A percentile compares a stretch with the other conserved stretches of the same genome.
Evolutionary conservation across 768 basidiomycete species (phyloP).

Genomic region (Termitomyces heimii): DNA sequence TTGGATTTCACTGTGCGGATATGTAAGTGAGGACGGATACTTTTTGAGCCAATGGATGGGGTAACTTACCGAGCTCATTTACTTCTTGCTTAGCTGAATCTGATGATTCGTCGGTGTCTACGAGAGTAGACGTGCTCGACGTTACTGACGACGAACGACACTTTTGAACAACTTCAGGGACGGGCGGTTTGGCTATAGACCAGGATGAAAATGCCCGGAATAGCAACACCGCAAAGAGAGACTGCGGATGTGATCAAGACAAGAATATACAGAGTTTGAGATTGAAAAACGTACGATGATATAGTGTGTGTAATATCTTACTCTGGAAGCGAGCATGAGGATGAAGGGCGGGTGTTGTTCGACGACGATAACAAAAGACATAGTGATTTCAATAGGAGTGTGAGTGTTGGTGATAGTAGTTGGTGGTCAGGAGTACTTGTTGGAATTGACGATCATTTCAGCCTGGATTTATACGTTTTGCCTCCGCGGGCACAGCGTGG

Average conservation of each 20-base stretch:
- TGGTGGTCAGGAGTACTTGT: too few species aligned
- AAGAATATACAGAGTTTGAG: not conserved
- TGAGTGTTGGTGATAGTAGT: too few species aligned
- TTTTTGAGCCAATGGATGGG: too few species aligned
- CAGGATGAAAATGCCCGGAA: not conserved
- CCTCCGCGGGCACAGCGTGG: conserved; percentile 1
- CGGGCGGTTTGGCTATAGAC: not conserved
- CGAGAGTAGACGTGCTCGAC: not conserved
- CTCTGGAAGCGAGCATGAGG: not conserved
- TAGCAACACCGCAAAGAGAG: not conserved
- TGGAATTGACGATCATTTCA: not conserved
- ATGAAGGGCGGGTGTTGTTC: conserved; percentile 5
- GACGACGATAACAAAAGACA: not conserved
- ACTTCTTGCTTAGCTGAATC: not conserved
- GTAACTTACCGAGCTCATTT: not conserved
- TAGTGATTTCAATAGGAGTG: not conserved
- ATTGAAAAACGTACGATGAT: not conserved
- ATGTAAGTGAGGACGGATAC: not conserved
- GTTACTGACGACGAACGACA: not conserved
- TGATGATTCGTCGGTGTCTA: not conserved
- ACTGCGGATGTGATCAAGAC: conserved; percentile 5
- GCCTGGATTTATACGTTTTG: not conserved
- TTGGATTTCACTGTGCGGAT: not conserved
- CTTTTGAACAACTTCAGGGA: not conserved
- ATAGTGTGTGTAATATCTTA: not conserved